These are phyloP conservation scores for Ochetophila trinervis DNA, from an alignment of 306 rosid species.

Conservation along the genomic window DNA sequence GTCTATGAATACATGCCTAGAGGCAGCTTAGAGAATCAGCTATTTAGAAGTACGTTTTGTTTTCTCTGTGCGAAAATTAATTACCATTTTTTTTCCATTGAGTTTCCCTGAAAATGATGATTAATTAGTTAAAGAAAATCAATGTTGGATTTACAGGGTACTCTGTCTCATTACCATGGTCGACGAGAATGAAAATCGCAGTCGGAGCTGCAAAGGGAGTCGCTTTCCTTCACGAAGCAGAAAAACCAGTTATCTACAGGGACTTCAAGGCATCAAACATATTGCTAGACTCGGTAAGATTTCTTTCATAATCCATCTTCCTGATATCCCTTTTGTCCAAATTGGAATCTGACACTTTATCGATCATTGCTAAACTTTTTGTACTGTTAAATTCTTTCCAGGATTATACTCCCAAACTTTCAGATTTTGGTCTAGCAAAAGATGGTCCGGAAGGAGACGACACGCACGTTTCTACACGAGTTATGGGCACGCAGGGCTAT, in stretches of 20 bases:
- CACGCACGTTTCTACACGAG: slow-evolving; percentile 92
- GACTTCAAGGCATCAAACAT: slow-evolving; percentile 95
- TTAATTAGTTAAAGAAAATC: too few species aligned
- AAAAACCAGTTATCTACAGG: slow-evolving; percentile 82
- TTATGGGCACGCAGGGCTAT: slow-evolving; percentile 95
- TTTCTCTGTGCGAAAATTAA: background rate
- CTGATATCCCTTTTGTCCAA: background rate
- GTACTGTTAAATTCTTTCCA: slow-evolving; percentile 15
- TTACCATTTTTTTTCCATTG: background rate
- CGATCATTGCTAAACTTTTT: background rate
- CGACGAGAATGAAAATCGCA: slow-evolving; percentile 93
- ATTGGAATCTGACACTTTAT: background rate
- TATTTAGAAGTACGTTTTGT: slow-evolving; percentile 65
- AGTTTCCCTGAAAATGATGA: too few species aligned
- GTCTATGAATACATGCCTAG: slow-evolving; percentile 88
- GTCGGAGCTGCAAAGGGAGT: slow-evolving; percentile 93
- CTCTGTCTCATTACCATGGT: slow-evolving; percentile 78
- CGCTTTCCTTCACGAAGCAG: slow-evolving; percentile 79
- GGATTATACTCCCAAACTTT: slow-evolving; percentile 81
- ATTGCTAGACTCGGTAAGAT: slow-evolving; percentile 74
- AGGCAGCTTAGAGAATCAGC: slow-evolving; percentile 94
- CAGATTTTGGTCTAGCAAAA: slow-evolving; percentile 96
- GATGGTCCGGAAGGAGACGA: slow-evolving; percentile 98
- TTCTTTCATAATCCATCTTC: background rate
- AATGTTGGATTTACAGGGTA: slow-evolving; percentile 43